Evolutionary conservation across 1,284 basidiomycete genomes (phyloP), one percentile per base, ranked within the genome.

Genomic region (Lignosus rhinocerotis): DNA sequence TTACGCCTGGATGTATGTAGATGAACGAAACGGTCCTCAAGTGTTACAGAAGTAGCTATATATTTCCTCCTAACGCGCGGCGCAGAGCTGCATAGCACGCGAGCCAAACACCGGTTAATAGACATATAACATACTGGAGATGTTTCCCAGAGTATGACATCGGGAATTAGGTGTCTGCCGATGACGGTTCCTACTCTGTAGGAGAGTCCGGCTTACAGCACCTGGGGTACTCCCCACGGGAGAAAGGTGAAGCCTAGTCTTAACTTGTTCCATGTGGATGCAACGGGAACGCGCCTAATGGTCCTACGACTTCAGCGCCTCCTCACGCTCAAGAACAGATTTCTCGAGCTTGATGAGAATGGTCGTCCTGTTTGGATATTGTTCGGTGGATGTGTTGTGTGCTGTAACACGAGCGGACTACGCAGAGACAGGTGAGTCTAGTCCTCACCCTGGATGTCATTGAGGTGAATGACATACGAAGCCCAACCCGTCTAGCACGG

Each of bases 371-470:
- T 88, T 85, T 1, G 96, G 94, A 67, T 82, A 85, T 61, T 90
- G 86, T 10, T 89, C 78, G 0, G 86, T 94, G 0, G 94, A 89
- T 0, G 97, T 96, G 43, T 90, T 91, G 73, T 99, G 97, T 0
- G 97, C 95, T 0, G 97, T 99, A 14, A 99, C 97, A 65, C 96
- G 83, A 2, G 96, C 94, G 11, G 96, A 96, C 96, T 98, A 71
- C 16, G 45, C 34, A 9, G 50, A 61, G 50, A 16, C 1, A 6
- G 9, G 33, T 51, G 12, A 39, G 34, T 51, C 47, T 39, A 36
- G 42, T 16, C 8, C 34, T 25, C 4, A 32, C 30, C 19, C 19
- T 49, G 33, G 55, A 50, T 32, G 56, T 3, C 54, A 38, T 16
- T 45, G 56, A 14, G 12, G 43, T 33, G 39, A 51, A 47, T 3